Evolutionary conservation across 805 yeast species (phyloP).

Genomic region (Kluyveromyces siamensis): DNA sequence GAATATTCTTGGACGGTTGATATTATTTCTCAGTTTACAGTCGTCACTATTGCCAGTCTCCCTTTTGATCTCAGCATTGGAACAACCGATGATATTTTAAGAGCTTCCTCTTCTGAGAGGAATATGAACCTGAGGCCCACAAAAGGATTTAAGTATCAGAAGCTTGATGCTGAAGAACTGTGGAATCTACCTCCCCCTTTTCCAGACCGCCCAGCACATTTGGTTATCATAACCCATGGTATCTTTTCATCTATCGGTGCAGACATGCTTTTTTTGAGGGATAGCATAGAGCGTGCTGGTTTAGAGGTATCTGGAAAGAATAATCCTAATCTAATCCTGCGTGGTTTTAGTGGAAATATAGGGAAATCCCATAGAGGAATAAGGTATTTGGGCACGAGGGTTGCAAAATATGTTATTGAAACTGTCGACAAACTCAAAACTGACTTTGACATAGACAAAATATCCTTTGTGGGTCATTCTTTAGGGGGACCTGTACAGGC

Average conservation of each 20-base stretch:
- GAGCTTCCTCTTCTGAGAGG: conserved; percentile 10
- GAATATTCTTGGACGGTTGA: conserved; percentile 71
- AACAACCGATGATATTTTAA: conserved; percentile 25
- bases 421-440: conserved; percentile 39
- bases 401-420: conserved; percentile 56
- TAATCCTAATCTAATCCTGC: conserved; percentile 53
- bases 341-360: conserved; percentile 77
- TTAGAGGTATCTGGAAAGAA: conserved; percentile 10
- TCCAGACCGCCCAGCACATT: conserved; percentile 55
- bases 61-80: conserved; percentile 57
- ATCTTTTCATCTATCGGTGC: conserved; percentile 83
- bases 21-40: conserved; percentile 69
- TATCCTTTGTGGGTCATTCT: conserved; percentile 90
- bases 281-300: conserved; percentile 48
- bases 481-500: conserved; percentile 90
- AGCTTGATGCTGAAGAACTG: conserved; percentile 51
- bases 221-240: conserved; percentile 86
- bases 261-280: conserved; percentile 83
- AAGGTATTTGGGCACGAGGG: conserved; percentile 69
- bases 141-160: conserved; percentile 20
- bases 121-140: conserved; percentile 1
- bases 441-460: conserved; percentile 39
- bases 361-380: conserved; percentile 88
- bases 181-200: conserved; percentile 64
- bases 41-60: conserved; percentile 59